Evolutionary conservation across 192 early-diverging fungal species (phyloP).

Genomic region (Entomortierella beljakovae): DNA sequence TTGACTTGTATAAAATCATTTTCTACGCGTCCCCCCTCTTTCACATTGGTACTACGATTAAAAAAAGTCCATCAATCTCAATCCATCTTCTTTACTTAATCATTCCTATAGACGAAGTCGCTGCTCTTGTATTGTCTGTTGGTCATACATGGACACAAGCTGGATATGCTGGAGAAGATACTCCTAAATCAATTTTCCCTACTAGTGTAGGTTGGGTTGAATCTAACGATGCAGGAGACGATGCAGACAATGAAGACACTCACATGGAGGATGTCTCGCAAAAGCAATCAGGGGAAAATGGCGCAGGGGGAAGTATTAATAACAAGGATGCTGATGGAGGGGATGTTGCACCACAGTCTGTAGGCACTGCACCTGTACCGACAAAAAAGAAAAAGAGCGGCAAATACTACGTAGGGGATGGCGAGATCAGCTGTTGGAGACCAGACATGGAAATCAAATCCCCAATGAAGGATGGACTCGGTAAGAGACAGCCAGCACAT

Average conservation of each 20-base stretch:
- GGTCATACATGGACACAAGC: constrained; percentile 90
- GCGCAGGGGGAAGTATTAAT: constrained; percentile 31
- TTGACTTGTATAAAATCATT: too few relatives aligned
- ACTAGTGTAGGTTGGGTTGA: constrained; percentile 79
- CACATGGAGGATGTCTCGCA: constrained; percentile 48
- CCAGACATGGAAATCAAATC: constrained; percentile 84
- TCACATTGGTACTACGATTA: too few relatives aligned
- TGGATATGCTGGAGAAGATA: constrained; percentile 98
- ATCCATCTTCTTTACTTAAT: neutral
- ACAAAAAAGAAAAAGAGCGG: constrained; percentile 52
- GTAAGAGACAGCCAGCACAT: constrained; percentile 57
- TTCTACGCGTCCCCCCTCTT: too few relatives aligned
- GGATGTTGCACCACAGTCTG: constrained; percentile 41
- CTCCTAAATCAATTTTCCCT: constrained; percentile 89
- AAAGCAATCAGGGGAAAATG: constrained; percentile 27
- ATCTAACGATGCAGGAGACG: constrained; percentile 33
- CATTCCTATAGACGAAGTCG: constrained; percentile 82
- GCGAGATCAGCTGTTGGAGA: constrained; percentile 76
- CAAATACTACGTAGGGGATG: constrained; percentile 79
- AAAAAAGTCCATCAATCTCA: too few relatives aligned
- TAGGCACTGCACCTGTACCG: constrained; percentile 18
- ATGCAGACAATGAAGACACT: constrained; percentile 46
- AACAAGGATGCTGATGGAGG: constrained; percentile 56
- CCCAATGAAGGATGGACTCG: constrained; percentile 88
- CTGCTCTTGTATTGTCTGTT: constrained; percentile 93